Percentiles rank a stretch among this genome's conserved stretches.
These are phyloP conservation scores for Rhodomyrtus tomentosa DNA, from an alignment of 345 rosid genomes.

Conservation along the genomic window DNA sequence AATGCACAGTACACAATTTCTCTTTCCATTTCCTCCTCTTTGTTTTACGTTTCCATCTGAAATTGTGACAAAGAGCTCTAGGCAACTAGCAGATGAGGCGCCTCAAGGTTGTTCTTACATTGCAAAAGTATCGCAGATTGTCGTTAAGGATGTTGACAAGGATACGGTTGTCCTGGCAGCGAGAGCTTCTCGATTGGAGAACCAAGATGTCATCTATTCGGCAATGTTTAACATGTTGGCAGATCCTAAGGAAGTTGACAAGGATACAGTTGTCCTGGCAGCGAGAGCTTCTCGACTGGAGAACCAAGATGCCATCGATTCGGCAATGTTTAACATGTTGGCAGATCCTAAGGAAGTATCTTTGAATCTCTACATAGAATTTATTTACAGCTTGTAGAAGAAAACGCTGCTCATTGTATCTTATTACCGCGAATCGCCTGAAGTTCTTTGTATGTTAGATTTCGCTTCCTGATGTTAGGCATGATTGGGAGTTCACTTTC, in stretches of 20 bases:
- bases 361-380: background rate
- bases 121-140: slow-evolving; percentile 4
- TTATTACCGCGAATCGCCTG: background rate
- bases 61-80: too few species aligned
- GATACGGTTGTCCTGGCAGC: slow-evolving; percentile 32
- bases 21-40: too few species aligned
- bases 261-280: too few species aligned
- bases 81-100: background rate
- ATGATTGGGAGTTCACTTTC: slow-evolving; percentile 23
- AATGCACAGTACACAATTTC: too few species aligned
- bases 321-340: slow-evolving; percentile 26
- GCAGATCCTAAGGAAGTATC: slow-evolving; percentile 23
- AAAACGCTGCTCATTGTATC: background rate
- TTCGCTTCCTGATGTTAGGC: slow-evolving; percentile 8
- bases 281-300: slow-evolving; percentile 32
- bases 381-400: background rate
- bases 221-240: slow-evolving; percentile 25
- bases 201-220: slow-evolving; percentile 26
- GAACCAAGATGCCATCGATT: slow-evolving; percentile 29
- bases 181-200: slow-evolving; percentile 28
- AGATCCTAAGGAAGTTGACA: slow-evolving; percentile 33
- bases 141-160: slow-evolving; percentile 17
- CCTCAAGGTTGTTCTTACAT: slow-evolving; percentile 12
- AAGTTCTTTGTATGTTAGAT: background rate
- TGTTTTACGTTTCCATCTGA: too few species aligned